A percentile compares a stretch with the other conserved stretches of the same genome.
Evolutionary conservation across 768 basidiomycete species (phyloP).

Genomic region (Daedaleopsis sinensis): DNA sequence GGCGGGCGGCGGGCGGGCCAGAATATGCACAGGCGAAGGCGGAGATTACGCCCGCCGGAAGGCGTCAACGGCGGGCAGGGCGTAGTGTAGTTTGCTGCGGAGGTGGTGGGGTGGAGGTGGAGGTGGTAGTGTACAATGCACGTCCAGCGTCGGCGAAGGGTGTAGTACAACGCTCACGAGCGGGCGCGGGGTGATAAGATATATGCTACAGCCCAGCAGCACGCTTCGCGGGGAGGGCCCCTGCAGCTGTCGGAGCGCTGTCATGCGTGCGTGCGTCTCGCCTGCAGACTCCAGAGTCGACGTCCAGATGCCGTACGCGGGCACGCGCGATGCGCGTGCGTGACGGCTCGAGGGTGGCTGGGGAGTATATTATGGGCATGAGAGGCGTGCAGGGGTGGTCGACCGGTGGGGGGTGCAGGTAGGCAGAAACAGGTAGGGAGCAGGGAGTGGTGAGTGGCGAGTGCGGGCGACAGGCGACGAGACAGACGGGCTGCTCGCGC

Average conservation of each 20-base stretch:
- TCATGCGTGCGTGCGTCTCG: neutral
- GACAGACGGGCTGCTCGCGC: neutral
- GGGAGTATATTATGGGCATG: constrained; percentile 6
- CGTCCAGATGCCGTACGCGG: constrained; percentile 3
- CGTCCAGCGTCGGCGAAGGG: constrained; percentile 18
- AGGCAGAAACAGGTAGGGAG: neutral
- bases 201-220: neutral
- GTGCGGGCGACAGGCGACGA: constrained; percentile 1
- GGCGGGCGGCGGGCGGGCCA: neutral
- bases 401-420: neutral
- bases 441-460: neutral
- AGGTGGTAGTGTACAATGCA: neutral
- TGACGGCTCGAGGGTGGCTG: constrained; percentile 2
- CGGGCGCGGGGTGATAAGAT: too few species aligned
- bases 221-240: too few species aligned
- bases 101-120: neutral
- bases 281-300: too few species aligned
- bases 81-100: neutral
- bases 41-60: constrained; percentile 2
- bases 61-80: neutral
- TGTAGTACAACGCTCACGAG: neutral
- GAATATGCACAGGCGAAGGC: constrained; percentile 16
- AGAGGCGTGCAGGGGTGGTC: neutral
- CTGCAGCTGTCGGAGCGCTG: constrained; percentile 1
- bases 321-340: constrained; percentile 15